Evolutionary conservation across 163 green algal genomes (phyloP).

Genomic region (Trebouxiophyceae sp.): DNA sequence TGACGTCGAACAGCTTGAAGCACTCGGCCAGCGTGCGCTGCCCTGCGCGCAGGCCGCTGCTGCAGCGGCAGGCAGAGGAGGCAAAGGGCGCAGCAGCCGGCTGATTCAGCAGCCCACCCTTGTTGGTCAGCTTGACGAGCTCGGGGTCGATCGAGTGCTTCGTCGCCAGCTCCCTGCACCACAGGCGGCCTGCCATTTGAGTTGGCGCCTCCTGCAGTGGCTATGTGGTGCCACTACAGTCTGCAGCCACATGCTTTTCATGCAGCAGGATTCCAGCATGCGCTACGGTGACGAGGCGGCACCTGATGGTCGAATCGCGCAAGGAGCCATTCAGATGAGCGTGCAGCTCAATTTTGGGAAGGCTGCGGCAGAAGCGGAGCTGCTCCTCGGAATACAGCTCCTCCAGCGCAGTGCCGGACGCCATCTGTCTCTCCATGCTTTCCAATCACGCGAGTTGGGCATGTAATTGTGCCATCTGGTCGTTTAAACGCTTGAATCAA

Average conservation of each 20-base stretch:
- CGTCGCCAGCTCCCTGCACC: neutral
- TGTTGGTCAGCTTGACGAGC: neutral
- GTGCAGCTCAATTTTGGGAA: slow-evolving; percentile 81
- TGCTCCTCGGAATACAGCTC: neutral
- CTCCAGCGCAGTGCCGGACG: too few relatives aligned
- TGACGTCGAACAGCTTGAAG: slow-evolving; percentile 75
- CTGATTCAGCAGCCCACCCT: neutral
- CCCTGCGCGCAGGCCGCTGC: slow-evolving; percentile 2
- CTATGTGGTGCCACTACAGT: too few relatives aligned
- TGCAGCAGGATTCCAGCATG: neutral
- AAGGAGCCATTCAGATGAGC: slow-evolving; percentile 76
- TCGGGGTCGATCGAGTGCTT: neutral
- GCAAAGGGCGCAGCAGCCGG: neutral
- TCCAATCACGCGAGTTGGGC: too few relatives aligned
- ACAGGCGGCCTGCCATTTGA: too few relatives aligned
- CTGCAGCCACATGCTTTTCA: too few relatives aligned
- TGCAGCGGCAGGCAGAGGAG: neutral
- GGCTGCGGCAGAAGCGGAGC: slow-evolving; percentile 35
- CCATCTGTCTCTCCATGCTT: too few relatives aligned
- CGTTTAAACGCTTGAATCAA: neutral
- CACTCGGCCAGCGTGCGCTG: slow-evolving; percentile 47
- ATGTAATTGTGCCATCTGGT: neutral
- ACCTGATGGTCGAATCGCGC: slow-evolving; percentile 44
- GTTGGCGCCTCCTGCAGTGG: too few relatives aligned
- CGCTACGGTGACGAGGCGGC: neutral